A percentile compares a stretch with the other conserved stretches of the same genome.
These are phyloP conservation scores for Jacaranda mimosifolia DNA, from an alignment of 257 asterid species.

Conservation along the genomic window DNA sequence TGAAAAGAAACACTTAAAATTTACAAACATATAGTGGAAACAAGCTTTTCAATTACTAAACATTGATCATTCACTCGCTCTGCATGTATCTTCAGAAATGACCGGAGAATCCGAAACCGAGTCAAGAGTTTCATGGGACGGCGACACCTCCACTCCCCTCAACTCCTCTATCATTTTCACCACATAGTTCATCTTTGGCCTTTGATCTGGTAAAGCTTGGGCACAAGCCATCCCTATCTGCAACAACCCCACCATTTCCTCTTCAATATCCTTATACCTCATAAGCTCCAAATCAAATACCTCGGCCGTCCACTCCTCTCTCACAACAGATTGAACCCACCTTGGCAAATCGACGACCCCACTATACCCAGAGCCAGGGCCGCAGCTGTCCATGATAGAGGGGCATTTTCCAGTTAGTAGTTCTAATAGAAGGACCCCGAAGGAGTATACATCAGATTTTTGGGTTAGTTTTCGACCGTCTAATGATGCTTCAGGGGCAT, in stretches of 20 bases:
- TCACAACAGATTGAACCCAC: conserved; percentile 98
- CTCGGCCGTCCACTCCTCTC: conserved; percentile 99
- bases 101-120: conserved; percentile 88
- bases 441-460: conserved; percentile 80
- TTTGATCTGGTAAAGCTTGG: conserved; percentile 65
- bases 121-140: conserved; percentile 59
- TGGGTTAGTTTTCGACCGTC: conserved; percentile 74
- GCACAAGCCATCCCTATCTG: conserved; percentile 88
- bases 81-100: conserved; percentile 62
- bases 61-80: conserved; percentile 62
- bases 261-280: conserved; percentile 94
- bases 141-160: conserved; percentile 75
- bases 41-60: not conserved
- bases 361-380: conserved; percentile 55
- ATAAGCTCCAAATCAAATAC: conserved; percentile 98
- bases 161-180: conserved; percentile 91
- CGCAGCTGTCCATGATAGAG: conserved; percentile 53
- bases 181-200: conserved; percentile 74
- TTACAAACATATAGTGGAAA: conserved; percentile 48
- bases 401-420: conserved; percentile 91
- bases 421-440: conserved; percentile 88
- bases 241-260: conserved; percentile 94
- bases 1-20: conserved; percentile 26
- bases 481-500: conserved; percentile 75
- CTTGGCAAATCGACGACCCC: conserved; percentile 84